Evolutionary conservation across 208 protist species (phyloP), one percentile per base, ranked within the genome.

Genomic region (Trypanosoma brucei): DNA sequence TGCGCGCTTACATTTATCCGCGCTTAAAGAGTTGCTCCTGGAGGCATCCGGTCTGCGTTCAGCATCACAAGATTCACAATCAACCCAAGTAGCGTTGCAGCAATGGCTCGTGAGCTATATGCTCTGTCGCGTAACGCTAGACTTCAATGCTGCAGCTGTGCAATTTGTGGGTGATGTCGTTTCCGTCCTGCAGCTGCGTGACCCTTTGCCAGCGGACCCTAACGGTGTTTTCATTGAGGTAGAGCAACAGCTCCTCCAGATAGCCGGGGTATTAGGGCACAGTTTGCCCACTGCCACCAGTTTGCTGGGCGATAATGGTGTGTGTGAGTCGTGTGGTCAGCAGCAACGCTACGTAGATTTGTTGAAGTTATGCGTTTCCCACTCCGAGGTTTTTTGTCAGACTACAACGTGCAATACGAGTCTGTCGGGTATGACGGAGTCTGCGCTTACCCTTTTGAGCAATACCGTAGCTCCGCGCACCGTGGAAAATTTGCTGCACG

Each of bases 141-240:
- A 30, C 36, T 79, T 79, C 49, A 72, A 76, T 66, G 22, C 59
- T 9, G 66, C 71, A 0, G 55, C 66, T 3, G 67, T 49, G 13
- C 62, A 73, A 30, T 34, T 68, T 30, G 50, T 74, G 13, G 14
- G 42, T 30, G 9, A 40, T 22, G 60, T 79, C 31, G 31, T 60
- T 30, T 2, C 42, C 4, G 30, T 71, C 44, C 57, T 31, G 14
- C 6, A 60, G 5, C 49, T 64, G 2, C 61, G 68, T 52, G 55
- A 65, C 37, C 50, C 54, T 42, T 22, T 61, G 22, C 22, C 52
- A 14, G 79, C 78, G n/a, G 71, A 85, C 49, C 75, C 78, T 2
- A 91, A 91, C 45, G 84, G 81, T 30, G 59, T 86, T 42, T 80
- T 88, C 56, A 48, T 91, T 14, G 81, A 91, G 61, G 77, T 72